Base-by-base conservation (phyloP, 176 grass and related monocot species). In the Lolium perenne region DNA sequence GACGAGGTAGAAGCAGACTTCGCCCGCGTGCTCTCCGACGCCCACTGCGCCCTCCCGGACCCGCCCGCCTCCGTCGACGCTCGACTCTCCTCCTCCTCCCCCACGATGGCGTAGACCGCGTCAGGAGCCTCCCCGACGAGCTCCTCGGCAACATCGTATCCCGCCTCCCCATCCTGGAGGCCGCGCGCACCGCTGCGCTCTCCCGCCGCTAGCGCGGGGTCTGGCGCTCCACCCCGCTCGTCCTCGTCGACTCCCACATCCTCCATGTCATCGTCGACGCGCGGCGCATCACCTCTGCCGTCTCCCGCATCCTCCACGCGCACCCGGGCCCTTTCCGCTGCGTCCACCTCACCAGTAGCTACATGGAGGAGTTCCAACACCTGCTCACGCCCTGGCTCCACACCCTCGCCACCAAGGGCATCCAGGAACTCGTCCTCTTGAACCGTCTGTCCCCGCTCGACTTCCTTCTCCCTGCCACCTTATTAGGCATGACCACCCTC, bases 161-260 rank as follows among this genome's bases (percentile, higher is more conserved):
- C 43, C 12, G 71, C 6, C 71, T 73, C 71, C 71, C 71, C 10
- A 14, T 48, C 45, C 48, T 49, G 71, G 71, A 73, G 3, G 71
- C 45, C 71, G 45, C 45, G 40, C 40, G 68, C 68, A 71, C 40
- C 8, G 68, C 41, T 41, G 41, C 20, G 69, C 69, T 72, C 41
- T 72, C 63, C 63, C 63, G 63, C 6, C 15, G 65, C 65, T 68
- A 32, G 65, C 65, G 65, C 7, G 32, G 65, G 71, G 45, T 73
- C n/a, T 49, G 45, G 71, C n/a, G 71, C n/a, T 49, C 71, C 71
- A 10, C 71, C 71, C 70, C 71, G 45, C 71, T 73, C 40, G 40
- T 71, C 68, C 68, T 71, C 40, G 40, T 71, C 68, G 68, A 71
- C 68, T 71, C 40, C n/a, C 71, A 73, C 71, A 15, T 73, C 43